Evolutionary conservation across 2,329 filamentous ascomycete species (phyloP).

Genomic region (Gnomoniopsis smithogilvyi): DNA sequence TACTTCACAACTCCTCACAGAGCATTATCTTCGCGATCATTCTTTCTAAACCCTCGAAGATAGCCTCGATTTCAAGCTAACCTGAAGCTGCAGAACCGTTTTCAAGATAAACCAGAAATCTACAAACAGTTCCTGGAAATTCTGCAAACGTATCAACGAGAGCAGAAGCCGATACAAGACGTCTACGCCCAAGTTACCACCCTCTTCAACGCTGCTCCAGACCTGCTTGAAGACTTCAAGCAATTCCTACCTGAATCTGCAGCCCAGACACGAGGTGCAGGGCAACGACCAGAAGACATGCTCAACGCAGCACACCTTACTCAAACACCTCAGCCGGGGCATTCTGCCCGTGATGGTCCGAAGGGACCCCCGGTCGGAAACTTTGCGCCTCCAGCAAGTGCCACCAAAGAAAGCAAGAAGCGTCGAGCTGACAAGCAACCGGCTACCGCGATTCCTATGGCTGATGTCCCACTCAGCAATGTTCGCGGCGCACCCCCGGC

Average conservation of each 20-base stretch:
- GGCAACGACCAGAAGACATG: constrained; percentile 64
- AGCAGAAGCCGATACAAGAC: constrained; percentile 97
- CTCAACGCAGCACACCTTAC: constrained; percentile 43
- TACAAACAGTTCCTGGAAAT: constrained; percentile 99
- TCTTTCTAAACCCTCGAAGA: too few species aligned
- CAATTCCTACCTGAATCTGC: constrained; percentile 93
- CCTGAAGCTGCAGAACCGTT: constrained; percentile 70
- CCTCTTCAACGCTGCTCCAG: constrained; percentile 87
- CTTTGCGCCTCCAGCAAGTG: constrained; percentile 79
- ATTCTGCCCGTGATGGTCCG: constrained; percentile 54
- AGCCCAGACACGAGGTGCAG: constrained; percentile 54
- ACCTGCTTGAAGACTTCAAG: constrained; percentile 96
- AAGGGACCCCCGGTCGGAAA: constrained; percentile 93
- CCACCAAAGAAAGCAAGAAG: constrained; percentile 89
- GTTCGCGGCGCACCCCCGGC: constrained; percentile 34
- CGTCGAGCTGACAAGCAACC: constrained; percentile 60
- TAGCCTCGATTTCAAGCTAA: too few species aligned
- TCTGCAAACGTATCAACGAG: constrained; percentile 93
- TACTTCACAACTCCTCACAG: too few species aligned
- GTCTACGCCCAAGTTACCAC: constrained; percentile 96
- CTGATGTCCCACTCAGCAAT: constrained; percentile 31
- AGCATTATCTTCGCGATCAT: too few species aligned
- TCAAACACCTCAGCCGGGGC: constrained; percentile 53
- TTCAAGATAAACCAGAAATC: constrained; percentile 93
- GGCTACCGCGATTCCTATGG: constrained; percentile 41